A percentile compares a stretch with the other conserved stretches of the same genome.
phyloP scores from a whole-genome alignment of 2,329 filamentous ascomycete species.

The Cytospora piceae region DNA sequence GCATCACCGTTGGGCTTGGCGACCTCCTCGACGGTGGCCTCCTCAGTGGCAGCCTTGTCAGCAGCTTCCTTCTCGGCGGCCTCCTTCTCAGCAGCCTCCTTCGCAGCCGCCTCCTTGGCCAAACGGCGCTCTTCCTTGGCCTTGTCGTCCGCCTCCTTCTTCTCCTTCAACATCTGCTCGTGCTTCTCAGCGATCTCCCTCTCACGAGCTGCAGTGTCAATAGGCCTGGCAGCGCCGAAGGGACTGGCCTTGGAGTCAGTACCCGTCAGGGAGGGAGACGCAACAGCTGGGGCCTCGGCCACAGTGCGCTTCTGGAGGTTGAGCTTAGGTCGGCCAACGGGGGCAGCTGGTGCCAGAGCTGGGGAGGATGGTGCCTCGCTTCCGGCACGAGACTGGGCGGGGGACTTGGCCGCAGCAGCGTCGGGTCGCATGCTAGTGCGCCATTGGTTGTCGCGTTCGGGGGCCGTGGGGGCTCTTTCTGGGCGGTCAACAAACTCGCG shows the following conservation, averaged over 20 bases:
- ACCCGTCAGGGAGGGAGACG: conserved; percentile 54
- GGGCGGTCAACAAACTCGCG: conserved; percentile 69
- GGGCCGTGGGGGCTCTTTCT: conserved; percentile 79
- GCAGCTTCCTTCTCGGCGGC: conserved; percentile 40
- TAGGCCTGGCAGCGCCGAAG: conserved; percentile 91
- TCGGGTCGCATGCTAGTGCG: conserved; percentile 90
- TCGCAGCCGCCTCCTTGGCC: conserved; percentile 67
- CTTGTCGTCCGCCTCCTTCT: conserved; percentile 86
- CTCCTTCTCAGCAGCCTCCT: conserved; percentile 58
- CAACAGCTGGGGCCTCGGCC: conserved; percentile 65
- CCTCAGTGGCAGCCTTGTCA: conserved; percentile 42
- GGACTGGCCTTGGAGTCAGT: conserved; percentile 83
- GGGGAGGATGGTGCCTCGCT: conserved; percentile 78
- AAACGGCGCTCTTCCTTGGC: conserved; percentile 73
- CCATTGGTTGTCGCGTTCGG: conserved; percentile 94
- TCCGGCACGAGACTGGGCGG: conserved; percentile 70
- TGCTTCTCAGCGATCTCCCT: conserved; percentile 89
- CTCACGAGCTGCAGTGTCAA: conserved; percentile 89
- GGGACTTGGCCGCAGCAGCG: conserved; percentile 58
- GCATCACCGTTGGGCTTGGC: conserved; percentile 34
- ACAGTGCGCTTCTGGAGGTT: conserved; percentile 92
- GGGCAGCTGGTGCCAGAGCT: conserved; percentile 53
- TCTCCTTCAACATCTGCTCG: conserved; percentile 72
- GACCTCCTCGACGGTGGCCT: conserved; percentile 35
- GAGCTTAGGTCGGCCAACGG: conserved; percentile 73